These are phyloP conservation scores for Lepidium didymum DNA, from an alignment of 345 rosid species.

Conservation along the genomic window DNA sequence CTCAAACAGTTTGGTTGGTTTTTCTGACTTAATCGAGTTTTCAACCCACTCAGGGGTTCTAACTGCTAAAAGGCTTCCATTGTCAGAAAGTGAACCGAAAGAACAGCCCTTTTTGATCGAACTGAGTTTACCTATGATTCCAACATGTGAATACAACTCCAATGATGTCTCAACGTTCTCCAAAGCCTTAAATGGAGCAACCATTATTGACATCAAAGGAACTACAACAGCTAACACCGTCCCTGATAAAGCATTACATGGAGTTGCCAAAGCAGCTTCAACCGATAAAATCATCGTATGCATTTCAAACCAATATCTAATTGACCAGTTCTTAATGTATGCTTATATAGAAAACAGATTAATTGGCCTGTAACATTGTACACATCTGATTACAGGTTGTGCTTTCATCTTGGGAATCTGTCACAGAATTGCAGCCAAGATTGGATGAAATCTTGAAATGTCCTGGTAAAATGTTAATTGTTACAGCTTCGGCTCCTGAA, in stretches of 20 bases:
- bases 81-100: background rate
- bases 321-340: too few relatives aligned
- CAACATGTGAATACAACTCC: too few relatives aligned
- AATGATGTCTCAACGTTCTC: constrained; percentile 30
- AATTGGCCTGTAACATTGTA: too few relatives aligned
- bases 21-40: constrained; percentile 55
- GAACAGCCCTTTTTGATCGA: constrained; percentile 34
- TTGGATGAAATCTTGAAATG: constrained; percentile 42
- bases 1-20: constrained; percentile 40
- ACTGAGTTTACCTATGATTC: constrained; percentile 43
- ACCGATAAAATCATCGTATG: constrained; percentile 10
- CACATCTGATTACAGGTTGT: constrained; percentile 35
- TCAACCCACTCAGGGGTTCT: constrained; percentile 55
- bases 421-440: constrained; percentile 42
- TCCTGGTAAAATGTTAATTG: constrained; percentile 48
- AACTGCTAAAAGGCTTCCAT: constrained; percentile 43
- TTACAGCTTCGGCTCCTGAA: constrained; percentile 43
- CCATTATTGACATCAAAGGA: constrained; percentile 41
- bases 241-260: background rate
- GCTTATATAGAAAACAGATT: too few relatives aligned
- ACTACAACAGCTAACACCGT: constrained; percentile 33
- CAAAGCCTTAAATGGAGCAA: constrained; percentile 40
- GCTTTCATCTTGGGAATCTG: constrained; percentile 53
- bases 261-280: background rate
- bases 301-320: background rate